Conservation (phyloP, 2,329 filamentous ascomycete species). For the Colletotrichum aenigma region DNA sequence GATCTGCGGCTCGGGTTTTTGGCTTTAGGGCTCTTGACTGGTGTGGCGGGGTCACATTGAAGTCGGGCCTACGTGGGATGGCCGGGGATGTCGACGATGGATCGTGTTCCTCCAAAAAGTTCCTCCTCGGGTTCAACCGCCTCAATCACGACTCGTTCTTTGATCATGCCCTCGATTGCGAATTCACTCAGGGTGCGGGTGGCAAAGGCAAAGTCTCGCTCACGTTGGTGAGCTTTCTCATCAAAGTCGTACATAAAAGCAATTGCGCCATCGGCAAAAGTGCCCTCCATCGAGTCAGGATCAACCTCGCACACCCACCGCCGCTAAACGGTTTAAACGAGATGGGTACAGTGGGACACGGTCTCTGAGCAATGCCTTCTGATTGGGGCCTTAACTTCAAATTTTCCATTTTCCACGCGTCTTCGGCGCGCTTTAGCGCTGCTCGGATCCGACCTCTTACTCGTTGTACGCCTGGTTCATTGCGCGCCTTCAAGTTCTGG, state of each 20-base stretch:
- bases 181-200: neutral
- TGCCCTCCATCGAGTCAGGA: neutral
- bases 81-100: neutral
- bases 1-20: neutral
- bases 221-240: neutral
- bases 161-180: neutral
- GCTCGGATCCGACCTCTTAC: neutral
- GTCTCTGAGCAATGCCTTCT: neutral
- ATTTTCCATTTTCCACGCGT: neutral
- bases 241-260: neutral
- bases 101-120: neutral
- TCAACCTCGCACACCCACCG: neutral
- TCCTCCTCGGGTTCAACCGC: neutral
- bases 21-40: neutral
- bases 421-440: neutral
- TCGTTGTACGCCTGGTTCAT: neutral
- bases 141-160: neutral
- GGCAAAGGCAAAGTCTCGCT: neutral
- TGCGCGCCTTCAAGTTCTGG: neutral
- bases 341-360: neutral
- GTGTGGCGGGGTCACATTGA: neutral
- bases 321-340: neutral
- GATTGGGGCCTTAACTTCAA: neutral
- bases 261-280: conserved; percentile 17
- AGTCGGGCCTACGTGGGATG: neutral